Evolutionary conservation across 179 eudicot species (phyloP).

Genomic region (Amaranthus tricolor): DNA sequence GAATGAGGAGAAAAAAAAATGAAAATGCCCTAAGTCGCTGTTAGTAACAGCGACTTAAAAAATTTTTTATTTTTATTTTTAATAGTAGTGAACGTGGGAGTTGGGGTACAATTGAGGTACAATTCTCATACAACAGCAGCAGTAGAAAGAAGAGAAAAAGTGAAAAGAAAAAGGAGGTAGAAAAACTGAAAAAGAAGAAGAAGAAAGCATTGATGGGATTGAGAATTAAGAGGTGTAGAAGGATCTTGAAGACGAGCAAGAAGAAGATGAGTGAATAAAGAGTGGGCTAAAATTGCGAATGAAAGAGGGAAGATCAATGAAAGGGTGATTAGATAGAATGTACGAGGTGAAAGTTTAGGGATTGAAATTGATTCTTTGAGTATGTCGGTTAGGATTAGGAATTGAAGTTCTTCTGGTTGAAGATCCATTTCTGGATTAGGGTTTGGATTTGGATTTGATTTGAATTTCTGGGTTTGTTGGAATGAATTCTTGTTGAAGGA

Average conservation of each 20-base stretch:
- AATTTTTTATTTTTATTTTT: too few species aligned
- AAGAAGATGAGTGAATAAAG: slow-evolving; percentile 84
- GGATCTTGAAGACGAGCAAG: slow-evolving; percentile 55
- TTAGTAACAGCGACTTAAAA: too few species aligned
- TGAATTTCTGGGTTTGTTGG: too few species aligned
- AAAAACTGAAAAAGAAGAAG: slow-evolving; percentile 66
- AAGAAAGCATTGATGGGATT: slow-evolving; percentile 51
- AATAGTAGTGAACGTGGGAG: slow-evolving; percentile 59
- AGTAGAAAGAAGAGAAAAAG: slow-evolving; percentile 83
- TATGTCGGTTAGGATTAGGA: slow-evolving; percentile 49
- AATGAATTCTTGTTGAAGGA: too few species aligned
- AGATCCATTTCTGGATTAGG: slow-evolving; percentile 92
- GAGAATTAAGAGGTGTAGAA: slow-evolving; percentile 20
- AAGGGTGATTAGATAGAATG: slow-evolving; percentile 79
- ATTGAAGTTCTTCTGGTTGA: slow-evolving; percentile 76
- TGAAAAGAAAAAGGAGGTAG: slow-evolving; percentile 79
- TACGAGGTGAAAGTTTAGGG: slow-evolving; percentile 65
- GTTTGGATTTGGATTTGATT: too few species aligned
- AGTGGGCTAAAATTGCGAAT: slow-evolving; percentile 88
- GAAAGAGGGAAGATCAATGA: slow-evolving; percentile 90
- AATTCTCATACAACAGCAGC: slow-evolving; percentile 88
- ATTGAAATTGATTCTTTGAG: slow-evolving; percentile 66
- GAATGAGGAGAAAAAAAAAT: too few species aligned
- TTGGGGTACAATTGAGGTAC: too few species aligned
- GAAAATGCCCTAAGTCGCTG: too few species aligned